phyloP scores from a whole-genome alignment of 2,329 filamentous ascomycete species.

The Colletotrichum brevisporum region DNA sequence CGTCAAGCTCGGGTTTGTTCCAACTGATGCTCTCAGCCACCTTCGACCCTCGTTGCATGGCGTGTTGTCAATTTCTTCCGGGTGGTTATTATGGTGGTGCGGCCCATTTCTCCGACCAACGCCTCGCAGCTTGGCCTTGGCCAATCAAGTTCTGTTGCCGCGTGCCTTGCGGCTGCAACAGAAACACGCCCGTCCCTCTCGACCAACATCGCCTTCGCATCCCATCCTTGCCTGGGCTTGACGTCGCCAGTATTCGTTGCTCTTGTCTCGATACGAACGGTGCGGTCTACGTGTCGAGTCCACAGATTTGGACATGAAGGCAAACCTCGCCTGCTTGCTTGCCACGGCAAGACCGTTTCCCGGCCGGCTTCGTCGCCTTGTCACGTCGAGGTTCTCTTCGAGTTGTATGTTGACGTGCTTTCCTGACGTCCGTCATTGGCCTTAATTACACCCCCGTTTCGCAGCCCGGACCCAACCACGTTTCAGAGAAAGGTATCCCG shows the following conservation, averaged over 20 bases:
- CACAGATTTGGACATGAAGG: no score
- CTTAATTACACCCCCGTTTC: constrained; percentile 7
- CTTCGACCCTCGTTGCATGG: not conserved
- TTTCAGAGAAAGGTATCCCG: constrained; percentile 33
- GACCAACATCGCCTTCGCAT: constrained; percentile 36
- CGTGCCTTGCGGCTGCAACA: constrained; percentile 48
- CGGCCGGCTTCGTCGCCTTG: not conserved
- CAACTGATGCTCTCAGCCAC: not conserved
- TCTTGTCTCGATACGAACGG: not conserved
- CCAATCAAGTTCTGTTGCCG: constrained; percentile 47
- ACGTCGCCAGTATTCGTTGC: constrained; percentile 1
- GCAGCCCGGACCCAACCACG: constrained; percentile 10
- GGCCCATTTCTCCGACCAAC: constrained; percentile 43
- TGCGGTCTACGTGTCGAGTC: not conserved
- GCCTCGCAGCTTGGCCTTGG: constrained; percentile 43
- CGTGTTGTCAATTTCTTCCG: constrained; percentile 31
- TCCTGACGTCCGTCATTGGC: constrained; percentile 30
- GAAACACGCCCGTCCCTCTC: constrained; percentile 47
- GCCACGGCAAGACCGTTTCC: not conserved
- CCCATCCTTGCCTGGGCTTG: constrained; percentile 36
- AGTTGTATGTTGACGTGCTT: constrained; percentile 27
- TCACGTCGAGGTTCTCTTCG: not conserved
- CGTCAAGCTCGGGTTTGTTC: constrained; percentile 3
- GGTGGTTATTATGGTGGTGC: constrained; percentile 17
- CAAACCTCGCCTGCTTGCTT: no score